Conservation (phyloP, 2,329 filamentous ascomycete genomes). For the Epichloe sp. region DNA sequence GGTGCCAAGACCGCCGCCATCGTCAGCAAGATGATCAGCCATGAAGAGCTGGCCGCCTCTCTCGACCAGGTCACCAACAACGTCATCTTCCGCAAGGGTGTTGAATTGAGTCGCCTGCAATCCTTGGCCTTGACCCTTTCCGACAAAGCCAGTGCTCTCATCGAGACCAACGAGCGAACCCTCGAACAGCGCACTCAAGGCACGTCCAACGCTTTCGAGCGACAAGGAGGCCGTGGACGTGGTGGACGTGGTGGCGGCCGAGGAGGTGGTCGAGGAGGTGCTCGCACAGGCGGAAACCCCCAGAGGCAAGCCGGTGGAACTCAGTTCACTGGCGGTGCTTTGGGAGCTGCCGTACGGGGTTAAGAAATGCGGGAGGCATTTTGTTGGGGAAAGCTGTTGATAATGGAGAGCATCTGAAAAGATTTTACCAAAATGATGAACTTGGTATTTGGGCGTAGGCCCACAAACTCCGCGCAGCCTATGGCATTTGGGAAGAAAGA, state of each 20-base stretch:
- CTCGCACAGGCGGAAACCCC: slow-evolving; percentile 41
- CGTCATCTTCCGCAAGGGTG: slow-evolving; percentile 98
- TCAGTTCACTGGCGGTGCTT: slow-evolving; percentile 69
- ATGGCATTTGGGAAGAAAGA: not conserved
- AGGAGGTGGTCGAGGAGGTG: slow-evolving; percentile 48
- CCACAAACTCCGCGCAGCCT: slow-evolving; percentile 1
- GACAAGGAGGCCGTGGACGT: slow-evolving; percentile 68
- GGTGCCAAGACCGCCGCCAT: slow-evolving; percentile 86
- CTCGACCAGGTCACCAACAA: slow-evolving; percentile 95
- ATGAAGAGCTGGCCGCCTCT: slow-evolving; percentile 92
- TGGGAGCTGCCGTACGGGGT: slow-evolving; percentile 55
- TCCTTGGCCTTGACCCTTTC: slow-evolving; percentile 86
- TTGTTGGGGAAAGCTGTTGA: not conserved
- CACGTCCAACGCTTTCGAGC: slow-evolving; percentile 87
- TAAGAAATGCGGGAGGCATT: slow-evolving; percentile 18
- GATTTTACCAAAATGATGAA: not conserved
- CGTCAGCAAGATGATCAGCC: slow-evolving; percentile 98
- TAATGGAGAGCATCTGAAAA: not conserved
- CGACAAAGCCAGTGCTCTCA: slow-evolving; percentile 91
- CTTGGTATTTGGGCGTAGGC: slow-evolving; percentile 3
- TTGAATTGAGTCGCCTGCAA: slow-evolving; percentile 91
- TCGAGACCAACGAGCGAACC: slow-evolving; percentile 94
- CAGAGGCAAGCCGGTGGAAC: slow-evolving; percentile 60
- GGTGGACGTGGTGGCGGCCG: slow-evolving; percentile 52
- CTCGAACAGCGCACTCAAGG: slow-evolving; percentile 95